A percentile compares a stretch with the other conserved stretches of the same genome.
These are phyloP conservation scores for Capsicum pubescens DNA, from an alignment of 257 asterid species.

Conservation along the genomic window DNA sequence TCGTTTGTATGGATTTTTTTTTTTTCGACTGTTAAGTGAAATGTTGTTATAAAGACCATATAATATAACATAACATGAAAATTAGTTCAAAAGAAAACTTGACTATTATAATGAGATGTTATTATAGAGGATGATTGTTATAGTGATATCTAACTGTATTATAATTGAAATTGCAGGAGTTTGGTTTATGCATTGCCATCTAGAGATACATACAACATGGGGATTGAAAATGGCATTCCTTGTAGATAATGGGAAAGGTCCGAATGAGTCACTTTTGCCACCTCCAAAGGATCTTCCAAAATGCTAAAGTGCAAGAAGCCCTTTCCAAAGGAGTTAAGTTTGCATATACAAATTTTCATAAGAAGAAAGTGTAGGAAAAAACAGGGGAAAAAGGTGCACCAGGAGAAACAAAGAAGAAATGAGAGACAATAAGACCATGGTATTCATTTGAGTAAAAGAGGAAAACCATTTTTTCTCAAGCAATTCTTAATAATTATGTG, in stretches of 20 bases:
- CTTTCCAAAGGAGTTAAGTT: background rate
- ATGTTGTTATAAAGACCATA: background rate
- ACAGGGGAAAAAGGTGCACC: background rate
- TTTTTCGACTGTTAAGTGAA: background rate
- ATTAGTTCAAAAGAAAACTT: too few relatives aligned
- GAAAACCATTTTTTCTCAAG: background rate
- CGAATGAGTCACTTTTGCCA: conserved; percentile 63
- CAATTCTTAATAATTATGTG: conserved; percentile 21
- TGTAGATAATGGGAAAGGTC: conserved; percentile 84
- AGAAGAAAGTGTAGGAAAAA: background rate
- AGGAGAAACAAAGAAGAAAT: conserved; percentile 9
- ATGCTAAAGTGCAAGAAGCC: conserved; percentile 43
- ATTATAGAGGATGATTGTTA: background rate
- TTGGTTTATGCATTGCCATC: conserved; percentile 94
- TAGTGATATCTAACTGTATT: background rate
- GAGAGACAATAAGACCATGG: background rate
- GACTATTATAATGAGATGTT: too few relatives aligned
- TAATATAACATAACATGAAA: background rate
- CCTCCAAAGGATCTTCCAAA: conserved; percentile 87
- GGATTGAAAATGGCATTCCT: conserved; percentile 84
- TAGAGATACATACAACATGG: conserved; percentile 94
- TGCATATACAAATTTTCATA: background rate
- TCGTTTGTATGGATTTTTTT: background rate
- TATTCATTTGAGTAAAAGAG: background rate
- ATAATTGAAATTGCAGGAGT: conserved; percentile 49